These are phyloP conservation scores for Farysia itapuensis DNA, from an alignment of 1,284 basidiomycete genomes.

Conservation along the genomic window DNA sequence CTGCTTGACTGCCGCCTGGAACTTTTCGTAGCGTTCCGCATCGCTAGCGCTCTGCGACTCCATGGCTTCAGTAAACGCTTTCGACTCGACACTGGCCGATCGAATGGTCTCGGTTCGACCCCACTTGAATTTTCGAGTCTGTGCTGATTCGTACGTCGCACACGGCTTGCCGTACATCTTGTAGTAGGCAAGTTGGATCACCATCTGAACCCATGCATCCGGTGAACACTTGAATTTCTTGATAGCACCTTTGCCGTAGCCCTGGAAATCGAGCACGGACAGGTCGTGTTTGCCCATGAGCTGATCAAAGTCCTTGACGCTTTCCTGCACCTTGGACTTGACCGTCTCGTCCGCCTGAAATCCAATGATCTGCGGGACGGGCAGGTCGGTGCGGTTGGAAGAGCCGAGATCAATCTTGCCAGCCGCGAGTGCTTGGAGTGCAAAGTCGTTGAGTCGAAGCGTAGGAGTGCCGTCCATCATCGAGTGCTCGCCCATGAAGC, in stretches of 20 bases:
- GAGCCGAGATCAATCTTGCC: constrained; percentile 72
- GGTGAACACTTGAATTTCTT: constrained; percentile 87
- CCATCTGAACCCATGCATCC: constrained; percentile 89
- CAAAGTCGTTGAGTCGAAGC: constrained; percentile 90
- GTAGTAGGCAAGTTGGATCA: constrained; percentile 92
- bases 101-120: constrained; percentile 95
- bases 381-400: constrained; percentile 64
- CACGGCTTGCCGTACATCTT: constrained; percentile 77
- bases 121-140: constrained; percentile 87
- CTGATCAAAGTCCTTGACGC: constrained; percentile 73
- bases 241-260: constrained; percentile 85
- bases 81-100: constrained; percentile 77
- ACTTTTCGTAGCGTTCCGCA: constrained; percentile 69
- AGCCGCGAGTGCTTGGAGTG: constrained; percentile 76
- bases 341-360: constrained; percentile 71
- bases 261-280: constrained; percentile 80
- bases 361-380: constrained; percentile 70
- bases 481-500: constrained; percentile 92
- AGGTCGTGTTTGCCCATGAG: constrained; percentile 81
- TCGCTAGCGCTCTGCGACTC: constrained; percentile 67
- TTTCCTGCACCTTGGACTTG: constrained; percentile 64
- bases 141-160: constrained; percentile 87
- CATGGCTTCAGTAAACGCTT: constrained; percentile 87
- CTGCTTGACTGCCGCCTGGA: constrained; percentile 75
- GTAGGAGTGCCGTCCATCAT: constrained; percentile 97